Evolutionary conservation across 108 stramenopile species (phyloP).

Genomic region (Chaetoceros muelleri): DNA sequence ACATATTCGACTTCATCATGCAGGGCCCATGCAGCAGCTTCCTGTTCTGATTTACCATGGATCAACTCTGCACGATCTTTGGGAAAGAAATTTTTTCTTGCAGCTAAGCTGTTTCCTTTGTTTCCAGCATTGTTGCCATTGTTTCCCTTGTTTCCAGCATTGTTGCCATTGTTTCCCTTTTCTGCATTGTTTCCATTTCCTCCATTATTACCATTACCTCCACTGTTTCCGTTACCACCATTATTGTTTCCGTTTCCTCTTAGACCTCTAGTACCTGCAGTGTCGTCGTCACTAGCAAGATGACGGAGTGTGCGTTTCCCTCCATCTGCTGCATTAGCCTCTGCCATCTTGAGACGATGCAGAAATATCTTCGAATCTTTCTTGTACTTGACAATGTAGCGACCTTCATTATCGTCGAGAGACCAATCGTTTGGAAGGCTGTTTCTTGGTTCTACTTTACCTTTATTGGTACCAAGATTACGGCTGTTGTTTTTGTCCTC

Average conservation of each 20-base stretch:
- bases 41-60: not conserved
- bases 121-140: too few species aligned
- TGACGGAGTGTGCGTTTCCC: not conserved
- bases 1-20: not conserved
- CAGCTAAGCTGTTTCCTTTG: too few species aligned
- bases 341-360: not conserved
- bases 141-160: too few species aligned
- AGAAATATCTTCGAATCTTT: not conserved
- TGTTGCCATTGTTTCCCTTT: too few species aligned
- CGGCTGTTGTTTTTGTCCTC: too few species aligned
- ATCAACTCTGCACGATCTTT: not conserved
- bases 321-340: not conserved
- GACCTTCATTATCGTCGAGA: not conserved
- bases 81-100: not conserved
- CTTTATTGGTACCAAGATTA: too few species aligned
- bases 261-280: not conserved
- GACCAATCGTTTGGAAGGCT: too few species aligned
- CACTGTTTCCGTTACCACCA: not conserved
- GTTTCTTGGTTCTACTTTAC: too few species aligned
- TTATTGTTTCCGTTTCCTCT: not conserved
- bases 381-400: not conserved
- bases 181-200: not conserved
- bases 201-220: not conserved
- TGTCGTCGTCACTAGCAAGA: too few species aligned
- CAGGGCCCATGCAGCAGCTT: not conserved